Conservation (phyloP, 169 alveolate species). For the Plasmodium gonderi region DNA sequence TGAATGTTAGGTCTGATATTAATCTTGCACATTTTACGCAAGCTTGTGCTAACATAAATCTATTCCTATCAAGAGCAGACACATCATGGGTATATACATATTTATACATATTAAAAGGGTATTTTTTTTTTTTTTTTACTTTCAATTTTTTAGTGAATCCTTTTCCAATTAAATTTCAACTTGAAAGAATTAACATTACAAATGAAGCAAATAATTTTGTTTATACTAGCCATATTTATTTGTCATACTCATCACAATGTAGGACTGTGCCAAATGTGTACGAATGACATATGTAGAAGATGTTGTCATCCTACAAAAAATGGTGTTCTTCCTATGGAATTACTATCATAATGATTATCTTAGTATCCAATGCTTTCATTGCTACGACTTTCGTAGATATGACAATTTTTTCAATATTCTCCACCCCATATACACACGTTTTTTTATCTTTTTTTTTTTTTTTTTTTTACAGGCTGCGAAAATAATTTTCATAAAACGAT, state of each 20-base stretch:
- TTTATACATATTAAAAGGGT: not conserved
- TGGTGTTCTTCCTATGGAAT: conserved; percentile 13
- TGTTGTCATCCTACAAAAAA: conserved; percentile 50
- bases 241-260: not conserved
- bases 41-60: not conserved
- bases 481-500: conserved; percentile 38
- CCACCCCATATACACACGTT: too few relatives aligned
- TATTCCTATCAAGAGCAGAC: not conserved
- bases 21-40: not conserved
- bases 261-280: conserved; percentile 37
- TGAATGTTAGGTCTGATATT: not conserved
- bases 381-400: not conserved
- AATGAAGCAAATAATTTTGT: conserved; percentile 16
- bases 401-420: not conserved
- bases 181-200: not conserved
- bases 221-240: not conserved
- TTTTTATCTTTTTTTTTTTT: not conserved
- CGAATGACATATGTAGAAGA: conserved; percentile 50
- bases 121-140: not conserved
- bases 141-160: not conserved
- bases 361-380: too few relatives aligned
- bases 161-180: not conserved
- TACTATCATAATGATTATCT: not conserved
- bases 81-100: not conserved
- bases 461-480: conserved; percentile 21